Evolutionary conservation across 2,329 filamentous ascomycete species (phyloP), one percentile per base, ranked within the genome.

Genomic region (Trichoderma oligosporum): DNA sequence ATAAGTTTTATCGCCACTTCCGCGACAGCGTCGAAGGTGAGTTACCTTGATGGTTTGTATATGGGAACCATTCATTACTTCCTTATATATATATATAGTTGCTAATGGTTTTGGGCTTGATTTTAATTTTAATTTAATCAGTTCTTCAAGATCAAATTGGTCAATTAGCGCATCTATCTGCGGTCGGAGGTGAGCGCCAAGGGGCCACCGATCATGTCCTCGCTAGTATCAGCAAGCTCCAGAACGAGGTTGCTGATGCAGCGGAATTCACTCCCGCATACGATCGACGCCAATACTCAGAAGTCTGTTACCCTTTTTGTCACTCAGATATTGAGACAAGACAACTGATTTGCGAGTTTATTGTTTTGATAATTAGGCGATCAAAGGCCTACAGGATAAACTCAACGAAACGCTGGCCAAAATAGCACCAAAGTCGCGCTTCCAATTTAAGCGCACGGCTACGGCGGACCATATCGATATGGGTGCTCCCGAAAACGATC

Each of bases 1-100:
- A 93, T 67, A 84, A 84, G 35, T 96, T 96, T 76, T 92, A 93
- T 71, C 83, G 85, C 64, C 87, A 91, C 68, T 96, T 96, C 67
- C 86, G 90, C 63, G 80, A 85, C 65, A 86, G 89, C 71, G 83
- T 88, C 51, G 83, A 83, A 45, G 80, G 89, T 91, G 75, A 70
- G 77, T 64, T 18, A 22, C 18, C 9, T 29, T 12, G 18, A 8
- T 27, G 14, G 11, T 6, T 20, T 41, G n/a, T n/a, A 29, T 27
- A 25, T 12, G 14, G 8, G 2, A 14, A 16, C 2, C 22, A 38
- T 48, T 45, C 12, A 55, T n/a, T n/a, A 24, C 25, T 7, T n/a
- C n/a, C n/a, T n/a, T n/a, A n/a, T n/a, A n/a, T n/a, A n/a, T n/a
- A n/a, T n/a, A 16, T 14, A 36, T 16, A 25, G 7, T n/a, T 8